Evolutionary conservation across 2,329 filamentous ascomycete species (phyloP).

Genomic region (Beauveria asiatica): DNA sequence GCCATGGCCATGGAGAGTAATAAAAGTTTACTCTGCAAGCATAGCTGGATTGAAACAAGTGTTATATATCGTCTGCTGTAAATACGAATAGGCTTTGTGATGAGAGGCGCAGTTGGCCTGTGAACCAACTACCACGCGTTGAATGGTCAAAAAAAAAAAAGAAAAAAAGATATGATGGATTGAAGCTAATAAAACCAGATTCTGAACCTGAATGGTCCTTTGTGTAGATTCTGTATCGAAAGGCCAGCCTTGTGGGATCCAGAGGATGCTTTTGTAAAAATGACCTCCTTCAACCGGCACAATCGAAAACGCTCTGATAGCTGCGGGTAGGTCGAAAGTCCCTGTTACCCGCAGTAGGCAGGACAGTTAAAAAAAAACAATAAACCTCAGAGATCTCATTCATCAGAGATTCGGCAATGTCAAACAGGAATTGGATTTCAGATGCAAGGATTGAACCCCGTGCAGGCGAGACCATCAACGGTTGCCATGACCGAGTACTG

Average conservation of each 20-base stretch:
- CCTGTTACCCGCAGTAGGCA: neutral
- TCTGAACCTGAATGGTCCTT: neutral
- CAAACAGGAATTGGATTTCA: neutral
- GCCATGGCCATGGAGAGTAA: neutral
- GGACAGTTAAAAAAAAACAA: too few relatives aligned
- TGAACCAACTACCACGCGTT: too few relatives aligned
- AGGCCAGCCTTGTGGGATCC: neutral
- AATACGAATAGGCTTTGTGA: too few relatives aligned
- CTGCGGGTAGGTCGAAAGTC: neutral
- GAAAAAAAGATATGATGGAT: too few relatives aligned
- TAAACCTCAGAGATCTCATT: neutral
- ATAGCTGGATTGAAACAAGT: too few relatives aligned
- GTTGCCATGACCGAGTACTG: too few relatives aligned
- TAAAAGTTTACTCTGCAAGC: too few relatives aligned
- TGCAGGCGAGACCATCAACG: too few relatives aligned
- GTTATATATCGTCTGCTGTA: too few relatives aligned
- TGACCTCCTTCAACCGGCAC: neutral
- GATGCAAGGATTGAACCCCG: neutral
- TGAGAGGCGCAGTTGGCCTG: too few relatives aligned
- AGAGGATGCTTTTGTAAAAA: neutral
- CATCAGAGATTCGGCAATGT: neutral
- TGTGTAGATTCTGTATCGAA: neutral
- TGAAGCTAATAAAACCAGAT: too few relatives aligned
- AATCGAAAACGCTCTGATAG: neutral
- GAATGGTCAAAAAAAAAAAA: too few relatives aligned